Base-by-base conservation (phyloP, 2,329 filamentous ascomycete species). In the Colletotrichum chlorophyti region DNA sequence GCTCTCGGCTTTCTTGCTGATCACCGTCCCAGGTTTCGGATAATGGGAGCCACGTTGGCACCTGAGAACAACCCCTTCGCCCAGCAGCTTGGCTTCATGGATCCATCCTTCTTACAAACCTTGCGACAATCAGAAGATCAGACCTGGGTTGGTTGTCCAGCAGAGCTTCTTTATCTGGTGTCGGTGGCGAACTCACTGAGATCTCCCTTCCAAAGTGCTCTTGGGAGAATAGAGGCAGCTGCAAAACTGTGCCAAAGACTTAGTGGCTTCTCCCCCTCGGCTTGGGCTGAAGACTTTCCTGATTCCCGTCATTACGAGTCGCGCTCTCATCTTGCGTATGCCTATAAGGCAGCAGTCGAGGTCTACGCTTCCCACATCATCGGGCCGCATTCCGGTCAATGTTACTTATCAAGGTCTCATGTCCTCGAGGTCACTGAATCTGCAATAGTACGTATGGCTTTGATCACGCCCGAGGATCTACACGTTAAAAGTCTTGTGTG, bases 401-500 rank as follows among this genome's bases (percentile, higher is more conserved):
- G 35, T n/a, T 35, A 47, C 23, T 12, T 53, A 15, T 47, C 49
- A 15, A 15, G n/a, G 6, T 14, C 14, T 9, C 12, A 46, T 11
- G 12, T 46, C 1, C 14, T 32, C 10, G 41, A 17, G 27, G 37
- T 11, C 17, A 6, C 23, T 12, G 21, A 14, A 24, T 52, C 49
- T 5, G 54, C 49, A 9, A 58, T 58, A 42, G 12, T 53, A 14
- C 54, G 47, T 3, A 37, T 58, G 40, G 21, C 47, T 11, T 37
- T 40, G 11, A 41, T 58, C 8, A 10, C 49, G 9, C 38, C 34
- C 2, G n/a, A 46, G 23, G 54, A 58, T 21, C 47, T 58, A 21
- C 54, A 58, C 27, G 51, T 58, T 8, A 58, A 58, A 23, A 58
- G 54, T n/a, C 31, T 58, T 15, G 48, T 58, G 21, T 58, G 54